Evolutionary conservation across 352 stramenopile genomes (phyloP).

Genomic region (Phytophthora meadii): DNA sequence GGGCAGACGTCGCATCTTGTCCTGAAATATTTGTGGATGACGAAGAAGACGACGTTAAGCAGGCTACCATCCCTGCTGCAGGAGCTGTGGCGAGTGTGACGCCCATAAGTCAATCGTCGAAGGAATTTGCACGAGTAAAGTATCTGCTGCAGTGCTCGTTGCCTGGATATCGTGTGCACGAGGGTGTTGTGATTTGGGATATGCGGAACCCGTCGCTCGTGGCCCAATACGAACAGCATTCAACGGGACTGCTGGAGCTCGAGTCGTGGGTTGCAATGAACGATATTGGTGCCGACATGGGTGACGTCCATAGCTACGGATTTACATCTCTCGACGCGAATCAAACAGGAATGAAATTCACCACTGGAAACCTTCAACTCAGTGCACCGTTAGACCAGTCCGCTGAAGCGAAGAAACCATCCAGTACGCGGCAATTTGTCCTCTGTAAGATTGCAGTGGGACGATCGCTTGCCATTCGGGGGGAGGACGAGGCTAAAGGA

Average conservation of each 20-base stretch:
- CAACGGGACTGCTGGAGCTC: conserved; percentile 61
- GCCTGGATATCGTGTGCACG: conserved; percentile 55
- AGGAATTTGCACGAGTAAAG: conserved; percentile 69
- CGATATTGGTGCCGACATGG: conserved; percentile 66
- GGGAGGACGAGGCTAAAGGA: conserved; percentile 51
- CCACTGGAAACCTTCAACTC: conserved; percentile 62
- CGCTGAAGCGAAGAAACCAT: conserved; percentile 26
- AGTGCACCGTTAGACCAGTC: conserved; percentile 25
- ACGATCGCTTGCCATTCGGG: conserved; percentile 53
- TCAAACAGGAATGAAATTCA: conserved; percentile 70
- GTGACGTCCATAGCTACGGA: conserved; percentile 57
- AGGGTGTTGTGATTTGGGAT: conserved; percentile 74
- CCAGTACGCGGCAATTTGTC: conserved; percentile 60
- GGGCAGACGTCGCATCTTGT: not conserved
- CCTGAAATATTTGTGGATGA: conserved; percentile 25
- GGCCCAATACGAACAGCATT: conserved; percentile 63
- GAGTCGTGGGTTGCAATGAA: conserved; percentile 82
- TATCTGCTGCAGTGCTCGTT: conserved; percentile 76
- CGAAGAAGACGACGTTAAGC: conserved; percentile 22
- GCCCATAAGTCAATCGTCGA: conserved; percentile 47
- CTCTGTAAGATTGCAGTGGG: conserved; percentile 82
- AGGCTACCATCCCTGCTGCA: conserved; percentile 39
- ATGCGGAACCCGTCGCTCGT: conserved; percentile 70
- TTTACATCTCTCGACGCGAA: conserved; percentile 57
- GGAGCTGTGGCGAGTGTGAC: conserved; percentile 56